Conservation (phyloP, 441 rosid genomes). For the Brassica balearica region DNA sequence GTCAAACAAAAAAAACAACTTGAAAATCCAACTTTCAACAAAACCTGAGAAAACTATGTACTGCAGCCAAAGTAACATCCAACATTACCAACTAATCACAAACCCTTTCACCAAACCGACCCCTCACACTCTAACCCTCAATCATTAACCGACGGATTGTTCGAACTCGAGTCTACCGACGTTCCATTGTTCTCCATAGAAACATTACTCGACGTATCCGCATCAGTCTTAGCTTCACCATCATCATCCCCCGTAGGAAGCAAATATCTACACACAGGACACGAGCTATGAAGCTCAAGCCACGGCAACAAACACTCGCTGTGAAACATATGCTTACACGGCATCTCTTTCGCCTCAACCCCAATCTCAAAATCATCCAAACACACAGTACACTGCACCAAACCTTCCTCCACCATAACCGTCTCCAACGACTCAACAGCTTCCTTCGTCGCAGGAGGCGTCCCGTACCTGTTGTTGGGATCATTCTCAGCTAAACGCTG, state of each 20-base stretch:
- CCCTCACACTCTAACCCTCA: background rate
- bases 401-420: constrained; percentile 52
- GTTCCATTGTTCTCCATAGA: constrained; percentile 36
- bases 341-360: constrained; percentile 63
- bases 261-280: constrained; percentile 69
- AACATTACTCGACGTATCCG: constrained; percentile 47
- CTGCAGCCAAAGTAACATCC: constrained; percentile 18
- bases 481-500: constrained; percentile 67
- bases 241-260: constrained; percentile 49
- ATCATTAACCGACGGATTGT: constrained; percentile 1
- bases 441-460: constrained; percentile 67
- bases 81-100: constrained; percentile 27
- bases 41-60: constrained; percentile 29
- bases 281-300: constrained; percentile 79
- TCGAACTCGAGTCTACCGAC: constrained; percentile 28
- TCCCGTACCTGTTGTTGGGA: constrained; percentile 54
- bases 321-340: constrained; percentile 74
- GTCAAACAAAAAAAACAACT: background rate
- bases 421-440: constrained; percentile 55
- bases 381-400: constrained; percentile 63
- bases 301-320: constrained; percentile 66
- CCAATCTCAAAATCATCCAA: constrained; percentile 68
- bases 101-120: constrained; percentile 6
- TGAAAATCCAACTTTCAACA: constrained; percentile 8
- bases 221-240: constrained; percentile 57